Evolutionary conservation across 2,329 filamentous ascomycete species (phyloP).

Genomic region (Didymella pomorum): DNA sequence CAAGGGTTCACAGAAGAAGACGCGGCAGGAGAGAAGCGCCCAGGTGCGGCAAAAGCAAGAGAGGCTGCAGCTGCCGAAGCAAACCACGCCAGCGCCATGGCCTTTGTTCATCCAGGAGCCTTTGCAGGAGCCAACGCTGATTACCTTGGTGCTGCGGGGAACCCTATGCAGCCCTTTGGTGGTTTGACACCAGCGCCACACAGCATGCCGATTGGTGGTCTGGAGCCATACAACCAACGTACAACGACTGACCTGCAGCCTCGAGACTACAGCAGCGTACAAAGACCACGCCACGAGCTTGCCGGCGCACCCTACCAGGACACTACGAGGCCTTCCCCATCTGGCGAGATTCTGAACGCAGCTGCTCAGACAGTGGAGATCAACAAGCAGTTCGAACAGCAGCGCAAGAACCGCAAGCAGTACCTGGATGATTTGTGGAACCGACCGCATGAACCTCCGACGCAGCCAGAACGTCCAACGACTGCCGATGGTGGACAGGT

Average conservation of each 20-base stretch:
- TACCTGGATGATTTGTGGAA: slow-evolving; percentile 85
- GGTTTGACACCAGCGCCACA: slow-evolving; percentile 72
- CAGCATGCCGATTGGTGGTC: slow-evolving; percentile 74
- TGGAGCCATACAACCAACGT: slow-evolving; percentile 73
- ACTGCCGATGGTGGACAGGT: slow-evolving; percentile 50
- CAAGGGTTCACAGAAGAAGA: slow-evolving; percentile 99
- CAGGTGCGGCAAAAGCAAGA: slow-evolving; percentile 86
- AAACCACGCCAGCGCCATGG: slow-evolving; percentile 60
- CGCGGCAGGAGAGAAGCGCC: slow-evolving; percentile 92
- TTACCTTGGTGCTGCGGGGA: slow-evolving; percentile 41
- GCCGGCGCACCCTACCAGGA: slow-evolving; percentile 85
- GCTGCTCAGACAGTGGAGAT: slow-evolving; percentile 89
- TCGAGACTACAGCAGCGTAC: slow-evolving; percentile 83
- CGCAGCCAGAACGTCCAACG: slow-evolving; percentile 55
- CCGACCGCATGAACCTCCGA: slow-evolving; percentile 79
- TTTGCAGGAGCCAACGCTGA: slow-evolving; percentile 47
- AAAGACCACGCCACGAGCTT: slow-evolving; percentile 88
- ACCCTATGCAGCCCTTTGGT: slow-evolving; percentile 55
- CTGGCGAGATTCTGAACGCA: slow-evolving; percentile 83
- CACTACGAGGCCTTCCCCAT: slow-evolving; percentile 76
- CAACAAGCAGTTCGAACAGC: slow-evolving; percentile 83
- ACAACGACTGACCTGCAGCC: slow-evolving; percentile 78
- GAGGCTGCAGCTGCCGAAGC: slow-evolving; percentile 78
- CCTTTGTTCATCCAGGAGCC: slow-evolving; percentile 40
- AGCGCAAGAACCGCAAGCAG: slow-evolving; percentile 78